Evolutionary conservation across 768 basidiomycete genomes (phyloP).

Genomic region (Lyophyllum semitale): DNA sequence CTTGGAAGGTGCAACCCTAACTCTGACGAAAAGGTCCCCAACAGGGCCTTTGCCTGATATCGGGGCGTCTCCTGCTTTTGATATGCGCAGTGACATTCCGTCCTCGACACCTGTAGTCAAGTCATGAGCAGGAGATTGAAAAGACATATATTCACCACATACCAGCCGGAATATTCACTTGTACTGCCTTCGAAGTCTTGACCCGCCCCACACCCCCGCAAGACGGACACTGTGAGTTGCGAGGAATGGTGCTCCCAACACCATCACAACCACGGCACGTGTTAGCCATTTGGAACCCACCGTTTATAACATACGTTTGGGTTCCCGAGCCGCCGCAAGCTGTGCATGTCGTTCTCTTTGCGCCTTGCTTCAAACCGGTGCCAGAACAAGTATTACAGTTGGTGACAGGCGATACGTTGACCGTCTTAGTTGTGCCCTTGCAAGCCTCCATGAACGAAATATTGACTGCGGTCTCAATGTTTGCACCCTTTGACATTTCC

Average conservation of each 20-base stretch:
- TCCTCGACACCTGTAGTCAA: constrained; percentile 79
- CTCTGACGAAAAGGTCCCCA: constrained; percentile 87
- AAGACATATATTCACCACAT: constrained; percentile 29
- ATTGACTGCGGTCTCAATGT: constrained; percentile 76
- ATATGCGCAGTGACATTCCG: constrained; percentile 86
- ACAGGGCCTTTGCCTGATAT: constrained; percentile 72
- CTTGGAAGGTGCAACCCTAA: constrained; percentile 82
- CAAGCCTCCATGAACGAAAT: constrained; percentile 94
- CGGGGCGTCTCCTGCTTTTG: constrained; percentile 83
- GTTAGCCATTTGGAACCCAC: constrained; percentile 95
- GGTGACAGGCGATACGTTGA: constrained; percentile 79
- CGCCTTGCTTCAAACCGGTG: constrained; percentile 83
- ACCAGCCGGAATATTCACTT: constrained; percentile 88
- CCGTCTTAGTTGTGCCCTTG: constrained; percentile 77
- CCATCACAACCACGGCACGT: constrained; percentile 87
- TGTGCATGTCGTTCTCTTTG: constrained; percentile 76
- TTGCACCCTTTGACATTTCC: constrained; percentile 63
- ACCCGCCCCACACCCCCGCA: constrained; percentile 92
- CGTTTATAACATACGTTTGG: constrained; percentile 86
- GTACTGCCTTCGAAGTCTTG: constrained; percentile 71
- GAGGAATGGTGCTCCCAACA: constrained; percentile 77
- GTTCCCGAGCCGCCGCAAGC: constrained; percentile 87
- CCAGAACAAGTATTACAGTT: constrained; percentile 86
- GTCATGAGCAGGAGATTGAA: constrained; percentile 5
- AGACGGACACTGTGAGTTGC: constrained; percentile 70